A percentile compares a stretch with the other conserved stretches of the same genome.
Evolutionary conservation across 179 eudicot species (phyloP).

Genomic region (Silene coronaria): DNA sequence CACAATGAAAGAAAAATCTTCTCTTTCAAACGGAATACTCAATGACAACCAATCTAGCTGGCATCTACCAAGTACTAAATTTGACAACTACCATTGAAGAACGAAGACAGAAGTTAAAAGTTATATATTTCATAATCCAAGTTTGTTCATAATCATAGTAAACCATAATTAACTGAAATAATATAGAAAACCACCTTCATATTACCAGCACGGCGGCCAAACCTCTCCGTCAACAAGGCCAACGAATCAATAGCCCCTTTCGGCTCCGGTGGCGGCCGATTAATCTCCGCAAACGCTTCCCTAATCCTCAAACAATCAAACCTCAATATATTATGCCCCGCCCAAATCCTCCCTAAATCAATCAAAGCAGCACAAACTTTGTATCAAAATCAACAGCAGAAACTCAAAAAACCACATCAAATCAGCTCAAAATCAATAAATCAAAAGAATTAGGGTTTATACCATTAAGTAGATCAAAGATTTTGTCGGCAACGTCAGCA

Average conservation of each 20-base stretch:
- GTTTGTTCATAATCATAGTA: neutral
- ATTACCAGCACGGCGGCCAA: constrained; percentile 96
- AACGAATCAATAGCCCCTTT: constrained; percentile 86
- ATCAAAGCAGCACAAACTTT: constrained; percentile 3
- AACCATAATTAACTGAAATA: neutral
- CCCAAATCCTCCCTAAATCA: constrained; percentile 86
- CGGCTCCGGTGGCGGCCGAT: constrained; percentile 76
- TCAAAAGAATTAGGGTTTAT: neutral
- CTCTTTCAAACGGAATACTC: no score
- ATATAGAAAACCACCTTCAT: constrained; percentile 63
- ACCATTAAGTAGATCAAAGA: constrained; percentile 81
- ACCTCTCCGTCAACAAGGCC: constrained; percentile 79
- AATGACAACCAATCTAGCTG: no score
- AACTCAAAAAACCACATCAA: neutral
- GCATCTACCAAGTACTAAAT: no score
- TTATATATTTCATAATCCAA: neutral
- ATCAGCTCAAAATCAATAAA: neutral
- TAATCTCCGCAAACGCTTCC: constrained; percentile 79
- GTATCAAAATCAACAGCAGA: neutral
- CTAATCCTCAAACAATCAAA: constrained; percentile 80
- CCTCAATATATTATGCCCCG: constrained; percentile 93
- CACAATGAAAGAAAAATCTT: no score
- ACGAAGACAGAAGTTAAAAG: no score
- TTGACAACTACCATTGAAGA: no score
- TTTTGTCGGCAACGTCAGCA: constrained; percentile 56